A percentile compares a stretch with the other conserved stretches of the same genome.
Conservation (phyloP, 345 rosid species). For the Acer saccharum region DNA sequence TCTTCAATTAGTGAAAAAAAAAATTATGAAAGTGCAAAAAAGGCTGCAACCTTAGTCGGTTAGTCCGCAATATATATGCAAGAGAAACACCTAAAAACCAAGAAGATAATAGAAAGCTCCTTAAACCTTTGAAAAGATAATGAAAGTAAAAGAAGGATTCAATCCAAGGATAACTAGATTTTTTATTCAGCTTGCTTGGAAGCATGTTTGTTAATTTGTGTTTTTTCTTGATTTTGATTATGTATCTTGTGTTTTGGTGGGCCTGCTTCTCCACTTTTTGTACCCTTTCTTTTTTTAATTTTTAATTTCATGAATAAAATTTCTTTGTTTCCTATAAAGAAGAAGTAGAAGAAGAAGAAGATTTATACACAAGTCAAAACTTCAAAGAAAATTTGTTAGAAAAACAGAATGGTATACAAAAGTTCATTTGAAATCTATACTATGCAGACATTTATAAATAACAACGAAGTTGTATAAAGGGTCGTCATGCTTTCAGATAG, state of each 20-base stretch:
- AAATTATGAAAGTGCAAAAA: not conserved
- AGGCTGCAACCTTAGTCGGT: not conserved
- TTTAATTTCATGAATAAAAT: too few species aligned
- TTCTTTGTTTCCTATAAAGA: too few species aligned
- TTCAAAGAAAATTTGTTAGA: not conserved
- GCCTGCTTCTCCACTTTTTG: too few species aligned
- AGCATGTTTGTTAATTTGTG: too few species aligned
- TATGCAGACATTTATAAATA: not conserved
- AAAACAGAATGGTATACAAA: not conserved
- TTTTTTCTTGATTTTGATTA: too few species aligned
- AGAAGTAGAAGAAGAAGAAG: too few species aligned
- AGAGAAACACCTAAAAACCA: not conserved
- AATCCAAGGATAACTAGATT: not conserved
- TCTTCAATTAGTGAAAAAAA: not conserved
- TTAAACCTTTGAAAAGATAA: not conserved
- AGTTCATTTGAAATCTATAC: not conserved
- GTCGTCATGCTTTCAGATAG: not conserved
- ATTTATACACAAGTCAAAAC: not conserved
- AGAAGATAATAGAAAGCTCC: not conserved
- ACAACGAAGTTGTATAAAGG: not conserved
- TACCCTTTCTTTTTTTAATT: too few species aligned
- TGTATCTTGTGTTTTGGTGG: too few species aligned
- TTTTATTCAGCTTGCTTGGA: too few species aligned
- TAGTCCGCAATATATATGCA: not conserved
- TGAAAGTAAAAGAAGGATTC: not conserved